Evolutionary conservation across 192 early-diverging fungal genomes (phyloP), one percentile per base, ranked within the genome.

Genomic region (Dispira simplex): DNA sequence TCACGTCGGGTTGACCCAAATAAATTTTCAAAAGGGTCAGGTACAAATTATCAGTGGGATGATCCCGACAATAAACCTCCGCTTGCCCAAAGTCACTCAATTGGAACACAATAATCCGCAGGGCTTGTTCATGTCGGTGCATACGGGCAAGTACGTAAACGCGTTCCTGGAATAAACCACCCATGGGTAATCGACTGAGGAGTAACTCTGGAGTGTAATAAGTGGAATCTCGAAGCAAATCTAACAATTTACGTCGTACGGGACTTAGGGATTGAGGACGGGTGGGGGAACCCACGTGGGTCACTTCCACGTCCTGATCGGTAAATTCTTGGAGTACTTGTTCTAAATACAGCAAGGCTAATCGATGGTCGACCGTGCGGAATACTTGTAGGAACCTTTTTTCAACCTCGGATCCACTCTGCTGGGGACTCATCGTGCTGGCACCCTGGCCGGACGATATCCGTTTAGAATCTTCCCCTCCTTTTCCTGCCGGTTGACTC

Each of bases 71-170:
- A 77, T 88, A 76, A 74, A 85, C 64, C 79, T 90, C 77, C 13
- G 75, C 71, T 32, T 70, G 68, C 53, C 56, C 8, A 21, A 70
- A 62, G 18, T 86, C 86, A 20, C 75, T 69, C 26, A 97, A 73
- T 60, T 86, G 85, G 69, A 88, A 87, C 14, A 93, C 85, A 67
- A 89, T 85, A 63, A 95, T 82, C 49, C 77, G 70, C 26, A 97
- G 72, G 5, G 92, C 89, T 64, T 97, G 90, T 58, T 86, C 85
- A 63, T 95, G 91, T 52, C 88, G 84, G 11, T 86, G 87, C 59
- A 97, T 83, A 48, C 88, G 75, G 66, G 87, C 83, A 8, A 97
- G 75, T 11, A 95, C 72, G 39, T 89, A 75, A 0, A 87, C 87
- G 10, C 88, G 76, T 70, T 93, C 93, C 66, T 91, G 88, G 67